Evolutionary conservation across 2,329 filamentous ascomycete species (phyloP), one percentile per base, ranked within the genome.

Genomic region (Eutypa lata): DNA sequence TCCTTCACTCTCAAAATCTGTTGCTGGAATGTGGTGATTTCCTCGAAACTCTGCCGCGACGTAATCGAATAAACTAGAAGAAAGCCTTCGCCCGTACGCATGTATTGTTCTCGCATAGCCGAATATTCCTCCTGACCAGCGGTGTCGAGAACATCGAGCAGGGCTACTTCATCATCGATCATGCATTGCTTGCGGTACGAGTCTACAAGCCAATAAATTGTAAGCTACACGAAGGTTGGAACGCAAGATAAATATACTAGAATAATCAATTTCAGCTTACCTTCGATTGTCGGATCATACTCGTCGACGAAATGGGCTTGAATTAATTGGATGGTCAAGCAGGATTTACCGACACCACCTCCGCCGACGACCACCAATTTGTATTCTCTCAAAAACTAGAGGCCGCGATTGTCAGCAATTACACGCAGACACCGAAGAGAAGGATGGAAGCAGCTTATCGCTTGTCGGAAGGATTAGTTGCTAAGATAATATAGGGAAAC

Each of bases 131-230:
- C 94, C 75, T 99, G 94, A 55, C 94, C 94, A 58, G 94, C 94
- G 51, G 94, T 99, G 75, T 99, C 94, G 71, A 97, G 87, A 59
- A 99, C 94, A 74, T 99, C 94, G 73, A 99, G 88, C 56, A 99
- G 84, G 49, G 94, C 94, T 62, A 97, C 91, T 76, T 99, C 94
- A 65, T 97, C 94, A 71, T 99, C 94, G 72, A 99, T 96, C 65
- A 96, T 88, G 73, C 94, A 97, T 82, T 97, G 94, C 87, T 99
- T 99, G 79, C 94, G 91, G 82, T 99, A 99, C 58, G 94, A 97
- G 72, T 99, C 94, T 99, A 53, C 18, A 6, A 38, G 37, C 72
- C 49, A 52, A 28, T 48, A 24, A 28, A 26, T 6, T 19, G 31
- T 19, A 61, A 46, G 61, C 69, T 51, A 66, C 51, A 38, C 28